Conservation (phyloP, 345 rosid genomes). For the Eutrema japonicum region DNA sequence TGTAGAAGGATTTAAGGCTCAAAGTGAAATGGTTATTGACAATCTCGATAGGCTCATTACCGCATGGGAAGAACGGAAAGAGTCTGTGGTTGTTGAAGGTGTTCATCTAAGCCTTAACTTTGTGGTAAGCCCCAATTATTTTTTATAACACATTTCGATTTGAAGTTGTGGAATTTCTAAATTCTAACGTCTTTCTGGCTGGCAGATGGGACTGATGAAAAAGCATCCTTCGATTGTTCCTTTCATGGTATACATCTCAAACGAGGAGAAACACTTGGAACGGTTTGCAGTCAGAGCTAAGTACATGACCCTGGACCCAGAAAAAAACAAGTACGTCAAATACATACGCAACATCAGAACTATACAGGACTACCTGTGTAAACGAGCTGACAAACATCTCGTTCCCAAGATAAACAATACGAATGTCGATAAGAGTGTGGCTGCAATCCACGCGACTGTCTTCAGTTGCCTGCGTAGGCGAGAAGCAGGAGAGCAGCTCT, state of each 20-base stretch:
- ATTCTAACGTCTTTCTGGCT: not conserved
- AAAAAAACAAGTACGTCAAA: conserved; percentile 93
- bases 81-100: conserved; percentile 97
- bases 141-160: not conserved
- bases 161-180: not conserved
- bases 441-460: conserved; percentile 95
- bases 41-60: conserved; percentile 98
- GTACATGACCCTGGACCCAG: conserved; percentile 98
- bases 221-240: conserved; percentile 98
- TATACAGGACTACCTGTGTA: conserved; percentile 91
- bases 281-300: conserved; percentile 98
- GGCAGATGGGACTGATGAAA: conserved; percentile 99
- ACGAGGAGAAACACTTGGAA: conserved; percentile 97
- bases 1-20: conserved; percentile 94
- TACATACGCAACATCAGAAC: conserved; percentile 92
- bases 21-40: conserved; percentile 99
- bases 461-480: conserved; percentile 93
- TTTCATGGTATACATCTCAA: conserved; percentile 92
- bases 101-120: conserved; percentile 98
- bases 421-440: conserved; percentile 95
- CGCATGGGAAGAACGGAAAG: conserved; percentile 96
- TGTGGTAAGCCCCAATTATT: conserved; percentile 63
- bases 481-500: conserved; percentile 86
- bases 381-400: conserved; percentile 96
- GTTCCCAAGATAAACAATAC: conserved; percentile 98